phyloP scores from a whole-genome alignment of 228 moss, liverwort and hornwort species.

The Sphagnum magellanicum region DNA sequence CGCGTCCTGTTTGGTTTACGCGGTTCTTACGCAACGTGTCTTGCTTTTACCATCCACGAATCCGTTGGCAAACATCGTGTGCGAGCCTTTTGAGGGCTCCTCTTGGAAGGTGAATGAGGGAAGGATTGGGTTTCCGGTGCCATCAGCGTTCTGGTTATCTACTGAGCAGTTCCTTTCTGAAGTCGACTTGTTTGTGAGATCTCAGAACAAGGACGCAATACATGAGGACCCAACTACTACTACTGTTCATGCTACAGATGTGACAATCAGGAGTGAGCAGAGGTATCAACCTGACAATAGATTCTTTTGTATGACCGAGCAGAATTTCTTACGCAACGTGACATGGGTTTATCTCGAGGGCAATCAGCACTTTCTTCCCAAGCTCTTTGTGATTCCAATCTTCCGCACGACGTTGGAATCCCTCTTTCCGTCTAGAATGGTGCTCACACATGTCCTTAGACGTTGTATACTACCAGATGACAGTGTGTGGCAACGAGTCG shows the following conservation, averaged over 20 bases:
- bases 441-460: constrained; percentile 62
- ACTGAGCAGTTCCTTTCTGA: constrained; percentile 21
- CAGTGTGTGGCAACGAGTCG: constrained; percentile 43
- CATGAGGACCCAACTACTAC: too few relatives aligned
- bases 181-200: neutral
- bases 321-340: constrained; percentile 37
- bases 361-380: constrained; percentile 65
- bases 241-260: too few relatives aligned
- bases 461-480: constrained; percentile 63
- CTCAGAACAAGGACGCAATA: neutral
- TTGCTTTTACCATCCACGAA: constrained; percentile 46
- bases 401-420: constrained; percentile 47
- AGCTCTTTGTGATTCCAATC: constrained; percentile 55
- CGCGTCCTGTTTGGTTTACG: constrained; percentile 57
- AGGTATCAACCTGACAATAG: constrained; percentile 5
- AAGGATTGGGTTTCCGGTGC: constrained; percentile 6
- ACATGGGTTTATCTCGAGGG: constrained; percentile 69
- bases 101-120: constrained; percentile 52
- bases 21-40: constrained; percentile 66
- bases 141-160: constrained; percentile 8
- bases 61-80: constrained; percentile 51
- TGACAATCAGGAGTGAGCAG: neutral
- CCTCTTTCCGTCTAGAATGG: constrained; percentile 49
- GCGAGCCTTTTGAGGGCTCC: constrained; percentile 84
- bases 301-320: constrained; percentile 72